These are phyloP conservation scores for Blastocystis sp. DNA, from an alignment of 352 stramenopile species.

Conservation along the genomic window DNA sequence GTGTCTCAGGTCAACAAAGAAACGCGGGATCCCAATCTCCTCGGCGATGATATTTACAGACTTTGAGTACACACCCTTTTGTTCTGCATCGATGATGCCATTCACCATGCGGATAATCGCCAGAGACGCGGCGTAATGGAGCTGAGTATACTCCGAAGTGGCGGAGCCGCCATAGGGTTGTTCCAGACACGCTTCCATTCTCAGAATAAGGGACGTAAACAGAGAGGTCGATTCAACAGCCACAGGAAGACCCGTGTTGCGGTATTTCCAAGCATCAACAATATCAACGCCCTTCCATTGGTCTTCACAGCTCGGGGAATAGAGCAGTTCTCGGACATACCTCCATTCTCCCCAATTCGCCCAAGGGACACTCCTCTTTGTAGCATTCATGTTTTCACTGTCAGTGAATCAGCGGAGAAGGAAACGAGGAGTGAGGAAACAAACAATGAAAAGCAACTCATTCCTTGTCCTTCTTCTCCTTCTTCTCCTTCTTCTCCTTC, in stretches of 20 bases:
- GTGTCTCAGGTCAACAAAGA: constrained; percentile 70
- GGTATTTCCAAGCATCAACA: constrained; percentile 32
- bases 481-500: constrained; percentile 2
- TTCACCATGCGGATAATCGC: constrained; percentile 70
- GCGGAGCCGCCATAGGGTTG: neutral
- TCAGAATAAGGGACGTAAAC: constrained; percentile 6
- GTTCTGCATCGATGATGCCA: constrained; percentile 67
- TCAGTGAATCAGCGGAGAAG: neutral
- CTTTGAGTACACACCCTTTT: constrained; percentile 52
- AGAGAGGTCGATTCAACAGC: constrained; percentile 32
- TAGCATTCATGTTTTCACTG: constrained; percentile 12
- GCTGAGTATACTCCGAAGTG: neutral
- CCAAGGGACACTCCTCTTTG: constrained; percentile 3
- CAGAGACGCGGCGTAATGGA: constrained; percentile 29
- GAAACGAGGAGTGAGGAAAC: constrained; percentile 14
- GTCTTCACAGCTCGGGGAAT: neutral
- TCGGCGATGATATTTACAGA: constrained; percentile 63
- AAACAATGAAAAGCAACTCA: constrained; percentile 7
- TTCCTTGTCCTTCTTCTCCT: constrained; percentile 6
- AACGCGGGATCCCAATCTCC: constrained; percentile 50
- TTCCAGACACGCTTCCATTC: constrained; percentile 16
- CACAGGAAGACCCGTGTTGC: constrained; percentile 2
- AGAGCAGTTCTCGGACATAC: constrained; percentile 30
- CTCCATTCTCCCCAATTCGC: constrained; percentile 42
- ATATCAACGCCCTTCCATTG: constrained; percentile 11